These are phyloP conservation scores for Calocybe indica DNA, from an alignment of 768 basidiomycete genomes.

Conservation along the genomic window DNA sequence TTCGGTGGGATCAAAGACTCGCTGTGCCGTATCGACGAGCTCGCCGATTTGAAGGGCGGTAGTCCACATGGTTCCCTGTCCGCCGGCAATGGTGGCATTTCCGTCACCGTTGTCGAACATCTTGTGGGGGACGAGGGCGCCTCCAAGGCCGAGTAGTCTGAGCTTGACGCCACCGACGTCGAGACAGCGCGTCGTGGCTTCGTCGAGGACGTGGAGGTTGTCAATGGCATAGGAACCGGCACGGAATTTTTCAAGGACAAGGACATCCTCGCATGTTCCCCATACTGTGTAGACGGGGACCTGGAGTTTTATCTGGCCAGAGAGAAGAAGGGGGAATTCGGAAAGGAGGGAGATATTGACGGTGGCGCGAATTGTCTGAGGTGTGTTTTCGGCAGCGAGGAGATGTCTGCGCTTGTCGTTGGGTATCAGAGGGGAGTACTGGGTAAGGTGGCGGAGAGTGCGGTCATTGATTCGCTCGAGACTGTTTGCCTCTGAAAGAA, in stretches of 20 bases:
- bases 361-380: slow-evolving; percentile 63
- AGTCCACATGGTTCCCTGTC: slow-evolving; percentile 98
- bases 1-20: slow-evolving; percentile 88
- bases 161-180: slow-evolving; percentile 93
- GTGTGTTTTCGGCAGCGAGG: slow-evolving; percentile 63
- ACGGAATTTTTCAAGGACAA: slow-evolving; percentile 90
- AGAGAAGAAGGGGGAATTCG: slow-evolving; percentile 89
- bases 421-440: slow-evolving; percentile 93
- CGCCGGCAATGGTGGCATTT: slow-evolving; percentile 94
- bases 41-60: slow-evolving; percentile 97
- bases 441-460: slow-evolving; percentile 91
- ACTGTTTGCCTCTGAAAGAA: slow-evolving; percentile 58
- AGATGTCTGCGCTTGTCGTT: slow-evolving; percentile 76
- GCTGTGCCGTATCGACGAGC: slow-evolving; percentile 93
- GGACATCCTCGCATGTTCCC: slow-evolving; percentile 96
- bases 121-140: slow-evolving; percentile 92
- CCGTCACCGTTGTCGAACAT: slow-evolving; percentile 94
- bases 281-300: slow-evolving; percentile 96
- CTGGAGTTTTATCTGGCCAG: slow-evolving; percentile 84
- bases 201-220: slow-evolving; percentile 90
- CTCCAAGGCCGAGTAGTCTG: slow-evolving; percentile 92
- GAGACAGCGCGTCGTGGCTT: slow-evolving; percentile 88
- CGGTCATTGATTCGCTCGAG: slow-evolving; percentile 91
- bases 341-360: slow-evolving; percentile 78
- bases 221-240: slow-evolving; percentile 74